phyloP scores from a whole-genome alignment of 495 filamentous ascomycete species.

The Tuber magnatum region DNA sequence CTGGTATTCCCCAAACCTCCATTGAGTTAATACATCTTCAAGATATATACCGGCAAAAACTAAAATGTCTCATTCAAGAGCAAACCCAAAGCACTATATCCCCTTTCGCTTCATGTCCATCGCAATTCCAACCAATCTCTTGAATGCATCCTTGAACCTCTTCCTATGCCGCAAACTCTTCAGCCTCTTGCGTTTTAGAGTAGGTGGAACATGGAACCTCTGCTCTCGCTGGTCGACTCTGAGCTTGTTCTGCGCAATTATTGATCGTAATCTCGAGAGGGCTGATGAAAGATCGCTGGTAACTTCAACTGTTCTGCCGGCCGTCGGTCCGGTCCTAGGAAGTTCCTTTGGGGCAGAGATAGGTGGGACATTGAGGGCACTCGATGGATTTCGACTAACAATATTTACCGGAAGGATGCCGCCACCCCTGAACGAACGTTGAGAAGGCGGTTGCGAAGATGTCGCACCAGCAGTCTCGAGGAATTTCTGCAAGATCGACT shows the following conservation, averaged over 20 bases:
- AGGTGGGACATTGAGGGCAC: neutral
- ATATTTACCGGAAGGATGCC: neutral
- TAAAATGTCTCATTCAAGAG: neutral
- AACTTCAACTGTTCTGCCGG: conserved; percentile 56
- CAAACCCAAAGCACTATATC: conserved; percentile 49
- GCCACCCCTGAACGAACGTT: neutral
- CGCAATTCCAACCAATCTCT: conserved; percentile 52
- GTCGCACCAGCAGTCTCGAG: neutral
- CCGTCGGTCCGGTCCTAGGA: conserved; percentile 48
- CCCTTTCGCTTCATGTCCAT: conserved; percentile 63
- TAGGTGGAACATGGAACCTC: conserved; percentile 62
- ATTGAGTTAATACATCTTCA: neutral
- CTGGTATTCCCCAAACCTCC: neutral
- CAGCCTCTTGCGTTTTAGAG: conserved; percentile 67
- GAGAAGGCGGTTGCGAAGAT: neutral
- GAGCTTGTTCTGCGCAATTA: conserved; percentile 51
- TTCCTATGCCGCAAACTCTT: conserved; percentile 57
- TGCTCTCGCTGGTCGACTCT: conserved; percentile 48
- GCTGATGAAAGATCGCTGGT: conserved; percentile 51
- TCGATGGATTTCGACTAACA: neutral
- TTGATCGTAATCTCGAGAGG: conserved; percentile 48
- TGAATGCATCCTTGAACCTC: conserved; percentile 61
- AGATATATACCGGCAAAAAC: neutral
- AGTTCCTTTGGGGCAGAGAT: conserved; percentile 4
- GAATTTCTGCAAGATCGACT: neutral